Conservation (phyloP, 225 moss, liverwort and hornwort genomes). For the Lunularia cruciata region DNA sequence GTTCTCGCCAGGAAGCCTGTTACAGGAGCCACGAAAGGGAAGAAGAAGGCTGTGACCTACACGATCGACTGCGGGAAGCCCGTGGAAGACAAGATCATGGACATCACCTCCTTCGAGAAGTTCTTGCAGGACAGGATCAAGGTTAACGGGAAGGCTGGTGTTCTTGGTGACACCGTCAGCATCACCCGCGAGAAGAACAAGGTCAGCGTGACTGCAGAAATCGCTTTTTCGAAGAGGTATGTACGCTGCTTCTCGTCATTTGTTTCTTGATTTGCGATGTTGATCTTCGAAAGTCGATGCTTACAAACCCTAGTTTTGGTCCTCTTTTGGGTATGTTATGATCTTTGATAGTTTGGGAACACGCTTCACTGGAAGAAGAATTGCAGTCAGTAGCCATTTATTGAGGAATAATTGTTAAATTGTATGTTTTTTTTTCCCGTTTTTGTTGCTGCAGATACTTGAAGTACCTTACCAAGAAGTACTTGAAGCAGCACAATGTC, state of each 20-base stretch:
- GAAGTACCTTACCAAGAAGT: slow-evolving; percentile 79
- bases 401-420: neutral
- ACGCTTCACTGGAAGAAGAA: too few species aligned
- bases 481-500: slow-evolving; percentile 79
- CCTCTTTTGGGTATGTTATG: neutral
- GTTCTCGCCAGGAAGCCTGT: slow-evolving; percentile 25
- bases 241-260: neutral
- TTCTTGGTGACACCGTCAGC: slow-evolving; percentile 60
- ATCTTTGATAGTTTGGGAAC: neutral
- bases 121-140: slow-evolving; percentile 77
- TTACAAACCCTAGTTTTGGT: neutral
- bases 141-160: slow-evolving; percentile 75
- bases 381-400: too few species aligned
- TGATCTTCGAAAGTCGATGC: neutral
- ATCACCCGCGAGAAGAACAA: slow-evolving; percentile 79
- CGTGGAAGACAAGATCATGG: slow-evolving; percentile 88
- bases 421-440: too few species aligned
- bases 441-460: slow-evolving; percentile 47
- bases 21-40: slow-evolving; percentile 47
- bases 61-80: slow-evolving; percentile 88
- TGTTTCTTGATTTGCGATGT: neutral
- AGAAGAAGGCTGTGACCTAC: slow-evolving; percentile 76
- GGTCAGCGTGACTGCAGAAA: slow-evolving; percentile 75
- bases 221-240: slow-evolving; percentile 74
- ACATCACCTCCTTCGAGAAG: slow-evolving; percentile 84